Conservation (phyloP, 2,329 filamentous ascomycete species). For the Sporothrix luriei region DNA sequence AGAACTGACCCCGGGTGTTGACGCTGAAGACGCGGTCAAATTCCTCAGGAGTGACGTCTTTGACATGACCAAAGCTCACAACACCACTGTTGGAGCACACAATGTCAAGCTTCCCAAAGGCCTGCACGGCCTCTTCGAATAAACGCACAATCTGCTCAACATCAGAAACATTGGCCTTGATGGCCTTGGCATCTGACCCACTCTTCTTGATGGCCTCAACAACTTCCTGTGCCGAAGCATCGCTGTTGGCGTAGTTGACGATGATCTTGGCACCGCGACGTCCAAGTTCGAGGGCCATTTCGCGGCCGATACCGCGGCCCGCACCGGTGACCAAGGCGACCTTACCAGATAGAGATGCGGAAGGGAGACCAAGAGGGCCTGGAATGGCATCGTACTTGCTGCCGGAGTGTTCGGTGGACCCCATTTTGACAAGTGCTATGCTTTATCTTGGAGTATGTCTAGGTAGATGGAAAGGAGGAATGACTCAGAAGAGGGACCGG, state of each 20-base stretch:
- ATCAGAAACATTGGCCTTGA: conserved; percentile 44
- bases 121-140: conserved; percentile 54
- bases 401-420: conserved; percentile 30
- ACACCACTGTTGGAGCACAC: conserved; percentile 64
- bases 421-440: conserved; percentile 35
- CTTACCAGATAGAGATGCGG: conserved; percentile 40
- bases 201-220: conserved; percentile 36
- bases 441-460: background rate
- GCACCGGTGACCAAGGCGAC: conserved; percentile 42
- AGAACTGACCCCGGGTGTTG: conserved; percentile 64
- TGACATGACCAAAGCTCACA: conserved; percentile 61
- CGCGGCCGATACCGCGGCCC: conserved; percentile 63
- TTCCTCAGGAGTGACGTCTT: conserved; percentile 60
- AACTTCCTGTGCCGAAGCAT: conserved; percentile 35
- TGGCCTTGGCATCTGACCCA: conserved; percentile 38
- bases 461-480: background rate
- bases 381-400: conserved; percentile 43
- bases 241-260: conserved; percentile 41
- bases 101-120: conserved; percentile 64
- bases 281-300: conserved; percentile 55
- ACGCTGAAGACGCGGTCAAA: conserved; percentile 64
- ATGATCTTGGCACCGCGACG: conserved; percentile 44
- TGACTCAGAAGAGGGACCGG: conserved; percentile 14
- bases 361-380: conserved; percentile 41
- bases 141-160: conserved; percentile 42